Percentiles rank a stretch among this genome's conserved stretches.
Evolutionary conservation across 305 asterid species (phyloP).

Genomic region (Fraxinus ornus): DNA sequence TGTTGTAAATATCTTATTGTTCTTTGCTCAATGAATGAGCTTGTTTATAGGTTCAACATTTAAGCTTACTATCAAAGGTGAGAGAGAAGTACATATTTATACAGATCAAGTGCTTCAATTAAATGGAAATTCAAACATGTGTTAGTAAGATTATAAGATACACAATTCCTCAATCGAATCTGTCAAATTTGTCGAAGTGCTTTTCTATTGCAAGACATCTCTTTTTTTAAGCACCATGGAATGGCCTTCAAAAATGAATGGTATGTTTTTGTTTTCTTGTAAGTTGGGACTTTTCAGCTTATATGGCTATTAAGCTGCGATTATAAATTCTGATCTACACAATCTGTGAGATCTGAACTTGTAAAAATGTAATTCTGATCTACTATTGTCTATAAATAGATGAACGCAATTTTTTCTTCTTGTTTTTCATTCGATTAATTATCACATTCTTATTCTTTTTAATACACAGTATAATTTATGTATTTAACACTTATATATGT

Average conservation of each 20-base stretch:
- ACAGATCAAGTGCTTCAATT: not conserved
- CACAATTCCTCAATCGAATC: not conserved
- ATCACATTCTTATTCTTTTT: not conserved
- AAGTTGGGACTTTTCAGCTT: not conserved
- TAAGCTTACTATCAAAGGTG: not conserved
- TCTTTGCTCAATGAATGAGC: conserved; percentile 24
- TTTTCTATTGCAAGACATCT: not conserved
- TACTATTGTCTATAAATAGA: not conserved
- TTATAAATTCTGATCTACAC: not conserved
- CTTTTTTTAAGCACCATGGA: not conserved
- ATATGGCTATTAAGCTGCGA: not conserved
- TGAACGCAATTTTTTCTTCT: not conserved
- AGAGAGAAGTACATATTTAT: not conserved
- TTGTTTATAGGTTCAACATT: conserved; percentile 18
- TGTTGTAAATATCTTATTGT: conserved; percentile 21
- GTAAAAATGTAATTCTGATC: not conserved
- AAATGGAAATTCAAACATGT: not conserved
- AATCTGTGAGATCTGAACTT: not conserved
- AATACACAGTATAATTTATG: too few species aligned
- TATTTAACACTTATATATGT: too few species aligned
- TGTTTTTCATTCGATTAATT: not conserved
- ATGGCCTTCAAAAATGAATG: not conserved
- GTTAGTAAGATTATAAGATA: not conserved
- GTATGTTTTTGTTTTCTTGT: not conserved
- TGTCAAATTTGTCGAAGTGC: not conserved